phyloP scores from a whole-genome alignment of 2,329 filamentous ascomycete genomes.

The Trichoderma oligosporum region DNA sequence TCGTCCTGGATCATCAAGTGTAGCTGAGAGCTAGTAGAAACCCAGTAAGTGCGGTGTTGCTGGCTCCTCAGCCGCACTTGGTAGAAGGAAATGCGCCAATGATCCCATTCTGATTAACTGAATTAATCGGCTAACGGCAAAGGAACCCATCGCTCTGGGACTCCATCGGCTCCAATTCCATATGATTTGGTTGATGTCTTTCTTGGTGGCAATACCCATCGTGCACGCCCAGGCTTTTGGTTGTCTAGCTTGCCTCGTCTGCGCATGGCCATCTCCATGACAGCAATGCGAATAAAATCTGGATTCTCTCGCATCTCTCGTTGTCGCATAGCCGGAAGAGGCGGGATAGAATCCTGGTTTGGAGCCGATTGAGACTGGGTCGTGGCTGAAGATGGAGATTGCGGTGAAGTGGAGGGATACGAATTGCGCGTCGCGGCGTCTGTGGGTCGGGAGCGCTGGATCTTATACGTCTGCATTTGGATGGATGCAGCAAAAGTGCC shows the following conservation, averaged over 20 bases:
- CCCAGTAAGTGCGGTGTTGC: neutral
- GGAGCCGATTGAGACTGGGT: constrained; percentile 26
- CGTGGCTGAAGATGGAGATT: constrained; percentile 32
- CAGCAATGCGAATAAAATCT: constrained; percentile 66
- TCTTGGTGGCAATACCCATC: constrained; percentile 64
- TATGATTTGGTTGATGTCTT: constrained; percentile 52
- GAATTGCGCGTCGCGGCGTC: constrained; percentile 32
- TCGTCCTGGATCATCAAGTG: neutral
- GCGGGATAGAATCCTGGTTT: neutral
- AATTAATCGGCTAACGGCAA: neutral
- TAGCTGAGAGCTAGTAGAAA: neutral
- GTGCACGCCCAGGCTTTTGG: constrained; percentile 62
- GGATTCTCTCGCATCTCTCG: constrained; percentile 67
- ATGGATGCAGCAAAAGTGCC: constrained; percentile 61
- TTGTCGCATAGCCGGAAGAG: constrained; percentile 51
- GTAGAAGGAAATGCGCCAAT: neutral
- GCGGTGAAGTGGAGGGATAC: constrained; percentile 32
- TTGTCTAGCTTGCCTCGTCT: constrained; percentile 63
- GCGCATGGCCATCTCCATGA: constrained; percentile 70
- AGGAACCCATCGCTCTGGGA: constrained; percentile 57
- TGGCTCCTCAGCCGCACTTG: neutral
- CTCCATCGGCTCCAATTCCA: constrained; percentile 54
- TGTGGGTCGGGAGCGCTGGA: constrained; percentile 46
- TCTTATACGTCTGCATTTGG: constrained; percentile 68
- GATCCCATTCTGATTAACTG: neutral